Base-by-base conservation (phyloP, 306 rosid genomes). In the Sicyos edulis region DNA sequence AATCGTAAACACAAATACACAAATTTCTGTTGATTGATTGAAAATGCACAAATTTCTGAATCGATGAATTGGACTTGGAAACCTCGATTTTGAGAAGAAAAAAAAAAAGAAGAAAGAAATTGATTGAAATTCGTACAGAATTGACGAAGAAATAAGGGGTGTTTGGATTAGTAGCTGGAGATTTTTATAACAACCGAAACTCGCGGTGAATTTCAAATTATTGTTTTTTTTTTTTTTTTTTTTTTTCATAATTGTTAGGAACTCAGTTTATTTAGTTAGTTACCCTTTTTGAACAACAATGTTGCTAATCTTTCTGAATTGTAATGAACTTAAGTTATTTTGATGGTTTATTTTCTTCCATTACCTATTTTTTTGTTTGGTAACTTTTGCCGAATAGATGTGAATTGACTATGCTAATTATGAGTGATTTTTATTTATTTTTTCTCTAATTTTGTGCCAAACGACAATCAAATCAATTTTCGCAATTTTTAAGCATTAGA, bases 131-230 rank as follows among this genome's bases (percentile, higher is more conserved):
- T 22, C 21, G 42, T 21, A 21, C 22, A 42, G 5, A 64, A 66
- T 66, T 42, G 47, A 9, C 11, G 47, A 42, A 42, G 47, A 42
- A 42, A 42, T 42, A 42, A 37, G 44, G 22, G 3, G 56, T 21
- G 37, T 37, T 0, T 67, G 6, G 57, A 67, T 67, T n/a, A n/a
- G 44, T 50, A 22, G 37, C 12, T 47, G 42, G 73, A 50, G 34
- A 68, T 32, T 26, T 68, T 50, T 68, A 68, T 68, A 68, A 26
- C 24, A 69, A 16, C 73, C 73, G 73, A 50, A 69, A 50, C 45
- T 51, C 73, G 59, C 73, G 73, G 59, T 69, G 73, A 51, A 51
- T 69, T 67, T 69, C 59, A 69, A 69, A 69, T 22, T 49, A 14
- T 69, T 45, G 59, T 34, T 63, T 63, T 63, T 5, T 1, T 13